Conservation (phyloP, 2,329 filamentous ascomycete genomes). For the Pestalotiopsis sp. region DNA sequence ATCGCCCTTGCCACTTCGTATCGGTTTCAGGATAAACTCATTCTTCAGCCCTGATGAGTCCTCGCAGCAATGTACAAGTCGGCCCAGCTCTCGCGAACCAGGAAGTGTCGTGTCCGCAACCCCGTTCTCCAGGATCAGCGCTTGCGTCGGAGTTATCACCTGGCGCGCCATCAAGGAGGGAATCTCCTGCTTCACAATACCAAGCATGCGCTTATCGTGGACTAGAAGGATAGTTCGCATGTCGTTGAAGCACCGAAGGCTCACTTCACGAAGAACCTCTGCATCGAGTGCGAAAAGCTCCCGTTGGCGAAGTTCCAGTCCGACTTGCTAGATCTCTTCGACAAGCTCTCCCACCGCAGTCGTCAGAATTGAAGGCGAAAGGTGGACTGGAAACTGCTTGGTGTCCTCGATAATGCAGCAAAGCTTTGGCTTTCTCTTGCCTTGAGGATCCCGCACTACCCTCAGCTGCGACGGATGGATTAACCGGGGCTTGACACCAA, state of each 20-base stretch:
- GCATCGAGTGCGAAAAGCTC: constrained; percentile 35
- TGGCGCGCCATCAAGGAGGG: constrained; percentile 23
- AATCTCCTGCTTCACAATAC: constrained; percentile 39
- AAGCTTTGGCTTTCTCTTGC: not conserved
- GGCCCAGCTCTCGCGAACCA: not conserved
- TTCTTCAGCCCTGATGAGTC: constrained; percentile 20
- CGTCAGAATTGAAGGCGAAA: not conserved
- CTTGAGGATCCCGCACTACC: constrained; percentile 24
- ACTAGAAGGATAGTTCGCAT: constrained; percentile 41
- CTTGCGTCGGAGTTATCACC: constrained; percentile 24
- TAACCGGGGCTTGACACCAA: constrained; percentile 33
- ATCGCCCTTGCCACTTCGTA: constrained; percentile 39
- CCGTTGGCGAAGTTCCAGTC: constrained; percentile 33
- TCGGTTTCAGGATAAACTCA: constrained; percentile 39
- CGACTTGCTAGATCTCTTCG: not conserved
- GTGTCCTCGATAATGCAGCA: not conserved
- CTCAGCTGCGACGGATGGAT: constrained; percentile 36
- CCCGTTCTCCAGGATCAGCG: not conserved
- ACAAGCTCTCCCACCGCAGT: not conserved
- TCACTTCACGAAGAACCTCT: constrained; percentile 36
- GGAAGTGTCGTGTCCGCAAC: not conserved
- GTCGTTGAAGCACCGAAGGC: constrained; percentile 42
- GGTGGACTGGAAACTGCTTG: not conserved
- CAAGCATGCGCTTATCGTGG: constrained; percentile 46
- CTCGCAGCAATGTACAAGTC: constrained; percentile 15